Conservation (phyloP, 805 yeast genomes). For the Wickerhamomyces subpelliculosus region DNA sequence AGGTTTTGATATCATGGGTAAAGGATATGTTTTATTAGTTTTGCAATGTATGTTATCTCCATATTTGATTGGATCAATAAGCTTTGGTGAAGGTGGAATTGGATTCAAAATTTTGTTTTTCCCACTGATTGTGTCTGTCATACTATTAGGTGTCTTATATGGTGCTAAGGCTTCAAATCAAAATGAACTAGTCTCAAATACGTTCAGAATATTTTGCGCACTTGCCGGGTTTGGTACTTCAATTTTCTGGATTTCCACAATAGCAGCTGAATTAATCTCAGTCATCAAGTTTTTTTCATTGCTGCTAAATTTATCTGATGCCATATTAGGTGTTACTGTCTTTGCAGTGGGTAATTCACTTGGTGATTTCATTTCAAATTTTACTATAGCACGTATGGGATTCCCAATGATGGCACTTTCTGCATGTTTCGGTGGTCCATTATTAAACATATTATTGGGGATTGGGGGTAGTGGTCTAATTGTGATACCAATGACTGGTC, state of each 20-base stretch:
- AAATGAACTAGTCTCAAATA: neutral
- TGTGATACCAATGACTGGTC: constrained; percentile 22
- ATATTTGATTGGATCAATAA: constrained; percentile 8
- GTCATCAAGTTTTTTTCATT: constrained; percentile 57
- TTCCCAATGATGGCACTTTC: constrained; percentile 88
- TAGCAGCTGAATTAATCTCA: constrained; percentile 44
- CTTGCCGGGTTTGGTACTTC: constrained; percentile 60
- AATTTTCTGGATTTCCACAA: constrained; percentile 61
- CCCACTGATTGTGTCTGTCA: constrained; percentile 1
- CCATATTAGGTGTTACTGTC: constrained; percentile 78
- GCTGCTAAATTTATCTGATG: constrained; percentile 60
- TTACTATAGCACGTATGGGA: constrained; percentile 78
- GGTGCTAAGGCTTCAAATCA: neutral
- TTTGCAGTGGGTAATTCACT: constrained; percentile 92
- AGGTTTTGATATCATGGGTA: constrained; percentile 4
- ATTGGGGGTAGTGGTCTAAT: constrained; percentile 67
- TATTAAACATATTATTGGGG: constrained; percentile 71
- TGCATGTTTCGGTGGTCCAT: constrained; percentile 94
- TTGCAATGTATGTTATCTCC: constrained; percentile 28
- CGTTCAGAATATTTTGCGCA: constrained; percentile 18
- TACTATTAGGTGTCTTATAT: neutral
- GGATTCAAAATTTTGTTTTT: neutral
- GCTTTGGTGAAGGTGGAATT: constrained; percentile 8
- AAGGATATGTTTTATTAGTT: constrained; percentile 18
- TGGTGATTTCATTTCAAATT: constrained; percentile 83